Evolutionary conservation across 495 filamentous ascomycete species (phyloP).

Genomic region (Evernia prunastri): DNA sequence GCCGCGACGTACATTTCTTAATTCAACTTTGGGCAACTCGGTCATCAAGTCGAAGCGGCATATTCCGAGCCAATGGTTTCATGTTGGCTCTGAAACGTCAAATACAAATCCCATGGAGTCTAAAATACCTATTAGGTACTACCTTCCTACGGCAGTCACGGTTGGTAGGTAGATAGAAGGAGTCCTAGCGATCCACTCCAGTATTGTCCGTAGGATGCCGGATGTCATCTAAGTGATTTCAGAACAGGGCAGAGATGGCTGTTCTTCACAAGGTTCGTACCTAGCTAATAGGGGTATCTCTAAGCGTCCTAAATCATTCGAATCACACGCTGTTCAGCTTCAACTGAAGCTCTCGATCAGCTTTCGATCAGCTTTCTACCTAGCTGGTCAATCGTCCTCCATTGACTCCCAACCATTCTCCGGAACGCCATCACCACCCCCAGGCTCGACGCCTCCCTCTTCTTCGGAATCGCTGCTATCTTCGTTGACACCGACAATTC

Average conservation of each 20-base stretch:
- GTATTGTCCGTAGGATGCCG: background rate
- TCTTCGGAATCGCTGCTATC: conserved; percentile 59
- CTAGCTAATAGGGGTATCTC: conserved; percentile 3
- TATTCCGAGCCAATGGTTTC: conserved; percentile 1
- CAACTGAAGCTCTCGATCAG: conserved; percentile 3
- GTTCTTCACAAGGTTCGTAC: background rate
- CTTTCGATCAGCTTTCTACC: background rate
- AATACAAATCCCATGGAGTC: background rate
- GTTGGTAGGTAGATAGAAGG: background rate
- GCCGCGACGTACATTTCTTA: background rate
- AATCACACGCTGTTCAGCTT: conserved; percentile 5
- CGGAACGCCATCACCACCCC: conserved; percentile 39
- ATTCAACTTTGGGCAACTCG: background rate
- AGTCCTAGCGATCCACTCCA: background rate
- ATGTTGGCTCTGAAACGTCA: background rate
- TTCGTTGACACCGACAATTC: conserved; percentile 61
- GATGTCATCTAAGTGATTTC: background rate
- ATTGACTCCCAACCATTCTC: conserved; percentile 71
- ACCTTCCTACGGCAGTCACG: too few relatives aligned
- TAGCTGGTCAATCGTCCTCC: conserved; percentile 63
- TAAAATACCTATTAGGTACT: too few relatives aligned
- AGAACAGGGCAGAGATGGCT: background rate
- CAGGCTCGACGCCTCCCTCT: conserved; percentile 52
- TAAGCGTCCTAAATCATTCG: background rate
- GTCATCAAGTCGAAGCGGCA: background rate